These are phyloP conservation scores for Fusarium sp. DNA, from an alignment of 2,329 filamentous ascomycete species.

Conservation along the genomic window DNA sequence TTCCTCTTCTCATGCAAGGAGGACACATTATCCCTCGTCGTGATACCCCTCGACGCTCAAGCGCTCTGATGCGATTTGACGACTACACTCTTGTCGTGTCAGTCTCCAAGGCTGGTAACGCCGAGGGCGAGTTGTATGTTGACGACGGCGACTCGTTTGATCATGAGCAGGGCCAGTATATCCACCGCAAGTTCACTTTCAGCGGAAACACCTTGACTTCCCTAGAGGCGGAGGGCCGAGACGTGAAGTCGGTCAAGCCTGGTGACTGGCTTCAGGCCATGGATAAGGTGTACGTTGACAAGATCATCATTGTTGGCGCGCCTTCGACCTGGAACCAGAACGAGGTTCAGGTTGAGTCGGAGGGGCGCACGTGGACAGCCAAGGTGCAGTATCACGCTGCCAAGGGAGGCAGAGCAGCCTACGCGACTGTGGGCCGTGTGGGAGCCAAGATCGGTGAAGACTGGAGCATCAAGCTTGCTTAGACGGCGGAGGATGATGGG, in stretches of 20 bases:
- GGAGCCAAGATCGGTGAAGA: conserved; percentile 65
- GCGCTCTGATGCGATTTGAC: conserved; percentile 90
- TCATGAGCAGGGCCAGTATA: conserved; percentile 85
- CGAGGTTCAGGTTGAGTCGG: conserved; percentile 67
- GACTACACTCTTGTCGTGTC: conserved; percentile 90
- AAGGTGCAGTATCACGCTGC: conserved; percentile 71
- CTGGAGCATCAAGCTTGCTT: conserved; percentile 60
- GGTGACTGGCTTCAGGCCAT: conserved; percentile 84
- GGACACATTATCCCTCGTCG: conserved; percentile 93
- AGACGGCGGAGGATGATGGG: conserved; percentile 12
- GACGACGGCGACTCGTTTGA: conserved; percentile 97
- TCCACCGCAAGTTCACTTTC: conserved; percentile 85
- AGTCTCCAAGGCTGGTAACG: conserved; percentile 70
- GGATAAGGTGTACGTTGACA: conserved; percentile 82
- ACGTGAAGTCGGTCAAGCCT: conserved; percentile 65
- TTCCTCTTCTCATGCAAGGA: conserved; percentile 91
- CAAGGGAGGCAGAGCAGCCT: conserved; percentile 61
- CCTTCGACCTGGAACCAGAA: conserved; percentile 77
- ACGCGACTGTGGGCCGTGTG: conserved; percentile 65
- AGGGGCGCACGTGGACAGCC: conserved; percentile 66
- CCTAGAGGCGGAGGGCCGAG: conserved; percentile 71
- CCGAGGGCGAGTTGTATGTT: conserved; percentile 86
- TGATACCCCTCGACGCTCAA: conserved; percentile 87
- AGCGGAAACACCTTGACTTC: conserved; percentile 72
- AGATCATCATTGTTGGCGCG: conserved; percentile 85